Evolutionary conservation across 495 filamentous ascomycete genomes (phyloP).

Genomic region (Rostrohypoxylon terebratum): DNA sequence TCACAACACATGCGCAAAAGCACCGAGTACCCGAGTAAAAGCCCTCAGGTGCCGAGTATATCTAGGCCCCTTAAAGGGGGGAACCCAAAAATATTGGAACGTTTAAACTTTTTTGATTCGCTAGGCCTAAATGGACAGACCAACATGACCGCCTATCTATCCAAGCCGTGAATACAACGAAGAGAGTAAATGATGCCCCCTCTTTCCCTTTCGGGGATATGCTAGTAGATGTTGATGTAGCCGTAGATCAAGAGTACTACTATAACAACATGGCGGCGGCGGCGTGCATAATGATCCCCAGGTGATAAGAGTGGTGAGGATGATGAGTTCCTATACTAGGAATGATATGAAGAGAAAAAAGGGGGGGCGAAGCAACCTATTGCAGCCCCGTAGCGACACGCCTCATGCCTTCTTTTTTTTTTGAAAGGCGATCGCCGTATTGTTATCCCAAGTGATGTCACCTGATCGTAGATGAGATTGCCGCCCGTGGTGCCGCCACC

Average conservation of each 20-base stretch:
- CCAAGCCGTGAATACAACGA: slow-evolving; percentile 34
- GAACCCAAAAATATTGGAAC: slow-evolving; percentile 26
- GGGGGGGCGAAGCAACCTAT: not conserved
- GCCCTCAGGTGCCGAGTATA: not conserved
- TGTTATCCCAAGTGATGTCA: slow-evolving; percentile 15
- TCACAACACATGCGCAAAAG: not conserved
- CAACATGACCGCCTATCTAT: slow-evolving; percentile 36
- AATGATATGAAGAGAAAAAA: not conserved
- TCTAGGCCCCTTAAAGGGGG: not conserved
- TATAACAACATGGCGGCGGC: slow-evolving; percentile 1
- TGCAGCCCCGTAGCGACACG: not conserved
- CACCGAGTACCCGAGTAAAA: not conserved
- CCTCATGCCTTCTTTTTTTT: slow-evolving; percentile 10
- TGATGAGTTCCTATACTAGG: slow-evolving; percentile 12
- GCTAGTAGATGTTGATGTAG: not conserved
- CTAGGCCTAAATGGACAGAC: slow-evolving; percentile 17
- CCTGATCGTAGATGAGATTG: slow-evolving; percentile 12
- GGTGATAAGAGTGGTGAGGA: not conserved
- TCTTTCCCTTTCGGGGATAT: slow-evolving; percentile 7
- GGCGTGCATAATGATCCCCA: not conserved
- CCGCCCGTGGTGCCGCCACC: slow-evolving; percentile 6
- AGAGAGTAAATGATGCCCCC: slow-evolving; percentile 13
- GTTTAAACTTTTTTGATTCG: slow-evolving; percentile 40
- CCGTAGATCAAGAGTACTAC: not conserved
- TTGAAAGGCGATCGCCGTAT: slow-evolving; percentile 12